phyloP scores from a whole-genome alignment of 2,329 filamentous ascomycete genomes.

The Stenocarpella maydis region DNA sequence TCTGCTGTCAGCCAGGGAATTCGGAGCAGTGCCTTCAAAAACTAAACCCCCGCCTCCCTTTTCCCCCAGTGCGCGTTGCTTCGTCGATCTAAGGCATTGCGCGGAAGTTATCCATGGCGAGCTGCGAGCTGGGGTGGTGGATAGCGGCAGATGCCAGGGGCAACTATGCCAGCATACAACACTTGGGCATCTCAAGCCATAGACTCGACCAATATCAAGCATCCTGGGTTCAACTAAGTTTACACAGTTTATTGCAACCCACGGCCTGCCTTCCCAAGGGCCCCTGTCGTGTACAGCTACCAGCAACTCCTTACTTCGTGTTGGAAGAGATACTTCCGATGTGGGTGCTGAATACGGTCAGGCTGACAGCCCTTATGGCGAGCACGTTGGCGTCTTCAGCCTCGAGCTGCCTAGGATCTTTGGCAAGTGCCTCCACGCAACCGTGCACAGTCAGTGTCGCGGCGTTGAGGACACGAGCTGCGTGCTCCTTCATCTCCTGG shows the following conservation, averaged over 20 bases:
- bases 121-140: not conserved
- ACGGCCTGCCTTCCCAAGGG: not conserved
- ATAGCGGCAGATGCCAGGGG: not conserved
- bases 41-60: not conserved
- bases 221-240: not conserved
- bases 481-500: constrained; percentile 28
- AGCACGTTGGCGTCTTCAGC: constrained; percentile 15
- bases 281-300: not conserved
- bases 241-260: no score
- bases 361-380: constrained; percentile 2
- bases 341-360: constrained; percentile 20
- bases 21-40: no score
- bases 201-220: not conserved
- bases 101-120: not conserved
- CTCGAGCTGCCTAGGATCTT: constrained; percentile 23
- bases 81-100: no score
- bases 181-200: not conserved
- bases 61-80: no score
- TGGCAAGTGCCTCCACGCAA: constrained; percentile 14
- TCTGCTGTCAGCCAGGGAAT: not conserved
- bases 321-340: constrained; percentile 12
- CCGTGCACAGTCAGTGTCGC: constrained; percentile 13
- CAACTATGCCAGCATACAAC: not conserved
- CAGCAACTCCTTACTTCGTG: not conserved
- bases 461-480: constrained; percentile 2